Conservation (phyloP, 352 stramenopile species). For the Globisporangium nodosum region DNA sequence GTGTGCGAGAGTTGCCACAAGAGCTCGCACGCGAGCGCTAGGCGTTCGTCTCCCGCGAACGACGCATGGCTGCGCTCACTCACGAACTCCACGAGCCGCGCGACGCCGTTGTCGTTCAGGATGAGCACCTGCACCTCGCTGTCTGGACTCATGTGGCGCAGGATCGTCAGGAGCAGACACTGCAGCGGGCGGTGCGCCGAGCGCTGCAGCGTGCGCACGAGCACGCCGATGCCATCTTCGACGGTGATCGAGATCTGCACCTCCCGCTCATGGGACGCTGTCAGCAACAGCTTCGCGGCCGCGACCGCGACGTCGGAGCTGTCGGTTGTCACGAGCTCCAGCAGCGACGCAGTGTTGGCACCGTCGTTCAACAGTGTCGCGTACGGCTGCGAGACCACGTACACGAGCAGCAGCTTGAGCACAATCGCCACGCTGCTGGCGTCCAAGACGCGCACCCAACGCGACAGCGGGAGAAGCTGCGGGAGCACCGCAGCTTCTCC, state of each 20-base stretch:
- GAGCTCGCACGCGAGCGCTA: constrained; percentile 36
- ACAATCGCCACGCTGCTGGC: constrained; percentile 30
- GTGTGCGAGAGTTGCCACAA: constrained; percentile 35
- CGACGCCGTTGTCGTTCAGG: constrained; percentile 31
- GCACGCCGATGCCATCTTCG: constrained; percentile 57
- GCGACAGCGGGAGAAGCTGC: constrained; percentile 46
- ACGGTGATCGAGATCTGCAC: constrained; percentile 64
- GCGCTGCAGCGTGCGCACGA: constrained; percentile 40
- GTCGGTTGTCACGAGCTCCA: constrained; percentile 28
- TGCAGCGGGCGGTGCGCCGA: constrained; percentile 30
- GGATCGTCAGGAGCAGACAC: constrained; percentile 37
- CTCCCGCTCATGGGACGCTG: constrained; percentile 32
- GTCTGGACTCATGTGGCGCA: constrained; percentile 51
- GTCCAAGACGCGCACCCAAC: constrained; percentile 39
- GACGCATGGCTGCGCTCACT: constrained; percentile 24
- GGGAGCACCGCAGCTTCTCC: constrained; percentile 33
- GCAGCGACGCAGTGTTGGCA: constrained; percentile 40
- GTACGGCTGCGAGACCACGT: constrained; percentile 22
- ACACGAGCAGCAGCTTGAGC: constrained; percentile 49
- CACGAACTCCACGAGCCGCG: constrained; percentile 39
- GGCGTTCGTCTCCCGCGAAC: constrained; percentile 27
- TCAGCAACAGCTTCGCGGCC: constrained; percentile 40
- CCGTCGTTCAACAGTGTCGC: constrained; percentile 47
- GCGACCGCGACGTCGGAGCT: constrained; percentile 35
- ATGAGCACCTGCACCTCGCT: constrained; percentile 68